Evolutionary conservation across 495 filamentous ascomycete genomes (phyloP).

Genomic region (Aspergillus kassunensis): DNA sequence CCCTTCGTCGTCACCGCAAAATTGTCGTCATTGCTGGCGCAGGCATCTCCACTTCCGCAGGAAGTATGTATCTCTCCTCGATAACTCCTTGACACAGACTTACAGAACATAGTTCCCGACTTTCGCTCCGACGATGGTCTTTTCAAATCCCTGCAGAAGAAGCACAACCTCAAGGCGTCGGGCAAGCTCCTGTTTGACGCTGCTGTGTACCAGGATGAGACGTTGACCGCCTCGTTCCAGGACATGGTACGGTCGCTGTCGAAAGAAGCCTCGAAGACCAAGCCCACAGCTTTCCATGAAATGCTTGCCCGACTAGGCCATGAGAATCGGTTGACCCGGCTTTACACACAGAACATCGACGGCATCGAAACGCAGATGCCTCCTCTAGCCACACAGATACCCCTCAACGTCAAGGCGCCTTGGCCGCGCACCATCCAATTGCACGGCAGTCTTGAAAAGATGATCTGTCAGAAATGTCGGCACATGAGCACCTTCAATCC

Average conservation of each 20-base stretch:
- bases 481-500: slow-evolving; percentile 71
- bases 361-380: slow-evolving; percentile 83
- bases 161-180: slow-evolving; percentile 87
- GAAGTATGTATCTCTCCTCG: slow-evolving; percentile 72
- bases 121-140: slow-evolving; percentile 88
- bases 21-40: slow-evolving; percentile 96
- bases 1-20: slow-evolving; percentile 84
- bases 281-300: slow-evolving; percentile 89
- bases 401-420: slow-evolving; percentile 69
- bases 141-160: slow-evolving; percentile 74
- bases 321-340: slow-evolving; percentile 81
- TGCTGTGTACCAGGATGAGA: slow-evolving; percentile 89
- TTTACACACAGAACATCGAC: slow-evolving; percentile 97
- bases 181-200: slow-evolving; percentile 97
- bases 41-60: slow-evolving; percentile 93
- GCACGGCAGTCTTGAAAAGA: slow-evolving; percentile 89
- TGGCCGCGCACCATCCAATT: slow-evolving; percentile 95
- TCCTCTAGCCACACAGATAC: slow-evolving; percentile 73
- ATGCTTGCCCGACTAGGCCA: slow-evolving; percentile 86
- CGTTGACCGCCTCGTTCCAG: slow-evolving; percentile 84
- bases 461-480: slow-evolving; percentile 92
- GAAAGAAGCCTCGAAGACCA: slow-evolving; percentile 63
- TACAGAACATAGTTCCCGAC: slow-evolving; percentile 78
- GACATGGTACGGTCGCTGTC: slow-evolving; percentile 90
- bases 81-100: neutral